Percentiles rank a stretch among this genome's conserved stretches.
Evolutionary conservation across 768 basidiomycete species (phyloP).

Genomic region (Amanita subjunquillea): DNA sequence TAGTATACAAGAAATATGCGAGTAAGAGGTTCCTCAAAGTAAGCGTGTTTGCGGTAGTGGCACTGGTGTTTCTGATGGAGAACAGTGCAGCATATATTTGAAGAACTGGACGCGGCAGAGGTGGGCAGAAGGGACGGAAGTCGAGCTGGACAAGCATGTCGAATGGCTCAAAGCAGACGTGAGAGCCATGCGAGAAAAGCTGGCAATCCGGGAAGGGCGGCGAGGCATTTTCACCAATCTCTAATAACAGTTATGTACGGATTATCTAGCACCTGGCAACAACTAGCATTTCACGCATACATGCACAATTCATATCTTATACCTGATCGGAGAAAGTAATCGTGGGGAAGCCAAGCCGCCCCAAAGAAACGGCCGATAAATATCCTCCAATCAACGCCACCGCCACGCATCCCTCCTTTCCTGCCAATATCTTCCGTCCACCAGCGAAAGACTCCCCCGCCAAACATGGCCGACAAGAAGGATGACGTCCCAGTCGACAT

Average conservation of each 20-base stretch:
- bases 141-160: constrained; percentile 48
- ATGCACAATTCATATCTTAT: too few species aligned
- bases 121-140: constrained; percentile 50
- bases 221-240: background rate
- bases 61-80: background rate
- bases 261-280: background rate
- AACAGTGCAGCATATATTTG: constrained; percentile 67
- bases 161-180: constrained; percentile 42
- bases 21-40: constrained; percentile 81
- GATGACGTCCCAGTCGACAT: constrained; percentile 31
- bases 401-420: background rate
- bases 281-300: background rate
- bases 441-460: background rate
- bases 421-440: background rate
- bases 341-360: background rate
- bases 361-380: constrained; percentile 8
- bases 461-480: background rate
- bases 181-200: constrained; percentile 10
- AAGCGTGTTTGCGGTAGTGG: constrained; percentile 7
- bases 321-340: too few species aligned
- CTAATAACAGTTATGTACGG: constrained; percentile 1
- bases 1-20: constrained; percentile 84
- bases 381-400: background rate
- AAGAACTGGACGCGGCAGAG: constrained; percentile 69
- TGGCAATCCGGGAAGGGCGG: background rate